Base-by-base conservation (phyloP, 2,329 filamentous ascomycete species). In the Geosmithia morbida region DNA sequence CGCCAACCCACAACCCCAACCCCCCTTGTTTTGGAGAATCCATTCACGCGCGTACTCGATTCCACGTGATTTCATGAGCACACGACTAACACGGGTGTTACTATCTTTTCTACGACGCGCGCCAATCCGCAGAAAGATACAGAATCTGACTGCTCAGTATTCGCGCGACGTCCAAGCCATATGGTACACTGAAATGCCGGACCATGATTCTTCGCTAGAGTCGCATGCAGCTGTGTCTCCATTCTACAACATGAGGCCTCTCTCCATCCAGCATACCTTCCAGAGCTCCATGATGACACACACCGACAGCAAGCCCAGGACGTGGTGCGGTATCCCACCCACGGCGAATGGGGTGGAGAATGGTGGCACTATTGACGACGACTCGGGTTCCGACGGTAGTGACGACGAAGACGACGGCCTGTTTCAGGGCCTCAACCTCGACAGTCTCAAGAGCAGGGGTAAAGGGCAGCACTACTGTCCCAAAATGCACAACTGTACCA, bases 401-500 rank as follows among this genome's bases (percentile, higher is more conserved):
- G 59, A 60, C 18, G 57, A 61, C 22, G 58, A 58, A 5, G 61
- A 64, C 29, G 62, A 66, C 33, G 61, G 64, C 41, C 51, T 59
- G 18, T 66, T 64, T 46, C 52, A 55, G 42, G 51, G 56, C 26
- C 64, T 65, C 50, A 59, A 66, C 48, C 65, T 67, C 61, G 61
- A 65, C 2, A 59, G 62, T 13, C 56, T 68, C 22, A 61, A 59
- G 46, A 61, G 64, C 45, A 58, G 65, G 49, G 65, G 65, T 11
- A 68, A 67, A 48, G 64, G 65, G 8, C 54, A 53, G 11, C 62
- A 68, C 47, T 55, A 54, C 29, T 68, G 65, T 48, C 64, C 64
- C 11, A 56, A 65, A 19, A 59, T 57, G 7, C 45, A 46, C 41
- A 56, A 54, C 30, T 68, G 65, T 46, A 62, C 63, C 48, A 68